Conservation (phyloP, 78 protist species). For the Protostelium mycophagum region DNA sequence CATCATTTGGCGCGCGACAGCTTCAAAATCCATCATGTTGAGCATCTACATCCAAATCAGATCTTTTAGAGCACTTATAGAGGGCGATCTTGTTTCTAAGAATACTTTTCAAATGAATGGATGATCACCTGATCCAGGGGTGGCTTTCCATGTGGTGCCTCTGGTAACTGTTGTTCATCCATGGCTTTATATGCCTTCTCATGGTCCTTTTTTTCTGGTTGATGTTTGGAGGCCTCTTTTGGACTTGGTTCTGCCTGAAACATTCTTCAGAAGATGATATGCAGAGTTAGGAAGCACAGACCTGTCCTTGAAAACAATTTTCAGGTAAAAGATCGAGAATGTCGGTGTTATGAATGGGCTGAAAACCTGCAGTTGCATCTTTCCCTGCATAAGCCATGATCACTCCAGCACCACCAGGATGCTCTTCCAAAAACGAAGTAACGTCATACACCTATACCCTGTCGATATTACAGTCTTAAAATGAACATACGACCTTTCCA, state of each 20-base stretch:
- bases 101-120: background rate
- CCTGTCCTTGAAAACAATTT: background rate
- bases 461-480: background rate
- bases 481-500: background rate
- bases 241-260: background rate
- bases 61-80: background rate
- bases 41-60: background rate
- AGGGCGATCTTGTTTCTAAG: background rate
- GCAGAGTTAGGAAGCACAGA: background rate
- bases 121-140: background rate
- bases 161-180: background rate
- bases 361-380: conserved; percentile 17
- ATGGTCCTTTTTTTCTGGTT: background rate
- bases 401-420: conserved; percentile 36
- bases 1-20: background rate
- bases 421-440: conserved; percentile 26
- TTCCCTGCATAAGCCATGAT: conserved; percentile 24
- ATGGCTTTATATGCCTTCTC: background rate
- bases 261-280: background rate
- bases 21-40: background rate
- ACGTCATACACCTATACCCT: conserved; percentile 15
- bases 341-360: conserved; percentile 8
- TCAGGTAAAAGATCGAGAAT: background rate
- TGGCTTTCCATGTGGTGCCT: background rate
- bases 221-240: background rate